Evolutionary conservation across 208 protist species (phyloP), one percentile per base, ranked within the genome.

Genomic region (Acanthamoeba sp.): DNA sequence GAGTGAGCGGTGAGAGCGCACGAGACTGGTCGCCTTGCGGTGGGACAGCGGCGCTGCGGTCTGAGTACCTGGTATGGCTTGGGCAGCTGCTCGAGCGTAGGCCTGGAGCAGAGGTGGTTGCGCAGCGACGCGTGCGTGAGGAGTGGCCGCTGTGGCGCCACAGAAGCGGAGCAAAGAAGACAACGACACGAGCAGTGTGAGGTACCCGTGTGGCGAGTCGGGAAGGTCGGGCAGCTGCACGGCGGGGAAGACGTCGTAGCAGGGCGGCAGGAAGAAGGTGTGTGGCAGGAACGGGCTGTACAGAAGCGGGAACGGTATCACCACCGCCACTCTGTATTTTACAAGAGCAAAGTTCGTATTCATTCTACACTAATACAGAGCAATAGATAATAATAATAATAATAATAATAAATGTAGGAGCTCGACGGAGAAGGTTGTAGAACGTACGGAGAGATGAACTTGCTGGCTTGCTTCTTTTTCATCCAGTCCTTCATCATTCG

Each of bases 401-500:
- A n/a, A n/a, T n/a, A n/a, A n/a, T n/a, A n/a, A n/a, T n/a, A n/a
- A n/a, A n/a, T n/a, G n/a, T n/a, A n/a, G n/a, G n/a, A n/a, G n/a
- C n/a, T n/a, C n/a, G n/a, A n/a, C n/a, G n/a, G n/a, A n/a, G n/a
- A n/a, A n/a, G n/a, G n/a, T n/a, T n/a, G n/a, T n/a, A 55, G 10
- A 55, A 62, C 80, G 1, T 88, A 88, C 80, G 80, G 80, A 38
- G 45, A 62, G 45, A 62, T 34, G 80, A 62, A 62, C 36, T 80
- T 80, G 80, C 48, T 62, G 27, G 42, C n/a, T 20, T 88, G 80
- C n/a, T 88, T 52, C 36, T 88, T 52, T 32, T 24, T 52, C 80
- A 88, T 88, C 80, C 80, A 88, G n/a, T 88, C 80, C 32, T 88
- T 88, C 80, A 88, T 88, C 80, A 88, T 88, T 5, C 48, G 48